A percentile compares a stretch with the other conserved stretches of the same genome.
These are phyloP conservation scores for Stemphylium vesicarium DNA, from an alignment of 2,329 filamentous ascomycete species.

Conservation along the genomic window DNA sequence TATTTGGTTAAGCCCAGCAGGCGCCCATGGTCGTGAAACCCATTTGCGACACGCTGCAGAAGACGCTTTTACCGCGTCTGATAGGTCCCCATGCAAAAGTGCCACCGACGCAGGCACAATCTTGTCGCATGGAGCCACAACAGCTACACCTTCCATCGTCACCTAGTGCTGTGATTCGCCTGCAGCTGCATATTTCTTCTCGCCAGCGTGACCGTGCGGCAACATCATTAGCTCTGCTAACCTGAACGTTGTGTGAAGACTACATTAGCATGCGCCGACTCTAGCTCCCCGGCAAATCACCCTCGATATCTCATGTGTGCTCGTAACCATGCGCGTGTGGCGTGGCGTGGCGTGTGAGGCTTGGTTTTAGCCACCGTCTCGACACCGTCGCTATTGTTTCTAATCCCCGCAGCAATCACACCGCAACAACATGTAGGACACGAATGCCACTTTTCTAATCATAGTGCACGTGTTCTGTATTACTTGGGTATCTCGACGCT, in stretches of 20 bases:
- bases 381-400: neutral
- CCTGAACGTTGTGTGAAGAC: slow-evolving; percentile 7
- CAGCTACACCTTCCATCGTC: neutral
- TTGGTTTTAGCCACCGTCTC: slow-evolving; percentile 14
- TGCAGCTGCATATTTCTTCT: slow-evolving; percentile 22
- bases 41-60: slow-evolving; percentile 32
- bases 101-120: neutral
- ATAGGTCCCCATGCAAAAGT: slow-evolving; percentile 17
- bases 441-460: neutral
- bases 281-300: slow-evolving; percentile 6
- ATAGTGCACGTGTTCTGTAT: neutral
- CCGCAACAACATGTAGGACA: neutral
- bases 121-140: neutral
- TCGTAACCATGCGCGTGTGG: slow-evolving; percentile 8
- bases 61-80: slow-evolving; percentile 27
- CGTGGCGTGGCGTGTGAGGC: slow-evolving; percentile 13
- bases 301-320: neutral
- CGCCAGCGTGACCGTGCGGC: slow-evolving; percentile 18
- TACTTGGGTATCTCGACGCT: slow-evolving; percentile 17
- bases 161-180: slow-evolving; percentile 25
- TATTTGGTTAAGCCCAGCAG: slow-evolving; percentile 31
- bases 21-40: slow-evolving; percentile 38
- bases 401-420: neutral
- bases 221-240: slow-evolving; percentile 20
- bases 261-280: slow-evolving; percentile 7